A percentile compares a stretch with the other conserved stretches of the same genome.
Conservation (phyloP, 257 asterid genomes). For the Thymus mandschuricus region DNA sequence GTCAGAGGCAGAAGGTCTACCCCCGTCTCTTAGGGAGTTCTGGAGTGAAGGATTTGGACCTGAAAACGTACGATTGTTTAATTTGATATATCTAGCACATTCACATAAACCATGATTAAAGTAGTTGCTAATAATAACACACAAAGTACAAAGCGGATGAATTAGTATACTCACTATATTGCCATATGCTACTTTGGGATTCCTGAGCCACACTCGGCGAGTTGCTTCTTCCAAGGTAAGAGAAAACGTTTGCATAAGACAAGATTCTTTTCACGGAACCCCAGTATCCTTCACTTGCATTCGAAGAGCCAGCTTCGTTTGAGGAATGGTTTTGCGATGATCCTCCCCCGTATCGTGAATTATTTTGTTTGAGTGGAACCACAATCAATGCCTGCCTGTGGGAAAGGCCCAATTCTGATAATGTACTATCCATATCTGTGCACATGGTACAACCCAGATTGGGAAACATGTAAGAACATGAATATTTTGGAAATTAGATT, state of each 20-base stretch:
- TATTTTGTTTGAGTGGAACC: slow-evolving; percentile 44
- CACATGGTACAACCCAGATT: slow-evolving; percentile 8
- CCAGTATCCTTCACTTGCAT: slow-evolving; percentile 74
- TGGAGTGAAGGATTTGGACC: slow-evolving; percentile 62
- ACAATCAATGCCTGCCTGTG: slow-evolving; percentile 84
- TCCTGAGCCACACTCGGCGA: slow-evolving; percentile 50
- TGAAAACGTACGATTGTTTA: slow-evolving; percentile 28
- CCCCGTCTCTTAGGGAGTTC: slow-evolving; percentile 41
- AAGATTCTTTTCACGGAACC: slow-evolving; percentile 58
- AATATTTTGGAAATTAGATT: not conserved
- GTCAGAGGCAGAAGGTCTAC: slow-evolving; percentile 45
- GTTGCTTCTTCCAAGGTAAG: slow-evolving; percentile 59
- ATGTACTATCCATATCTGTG: slow-evolving; percentile 65
- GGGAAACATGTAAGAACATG: slow-evolving; percentile 19
- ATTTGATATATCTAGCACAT: not conserved
- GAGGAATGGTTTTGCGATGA: slow-evolving; percentile 42
- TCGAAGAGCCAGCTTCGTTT: slow-evolving; percentile 45
- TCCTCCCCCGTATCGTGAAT: slow-evolving; percentile 41
- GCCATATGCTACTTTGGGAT: slow-evolving; percentile 56
- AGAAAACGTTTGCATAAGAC: slow-evolving; percentile 77
- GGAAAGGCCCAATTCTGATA: slow-evolving; percentile 71
- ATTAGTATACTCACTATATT: slow-evolving; percentile 50
- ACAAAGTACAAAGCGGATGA: slow-evolving; percentile 6
- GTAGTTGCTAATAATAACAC: not conserved
- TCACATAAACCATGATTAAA: not conserved